A percentile compares a stretch with the other conserved stretches of the same genome.
Conservation (phyloP, 345 rosid genomes). For the Cardamine resedifolia region DNA sequence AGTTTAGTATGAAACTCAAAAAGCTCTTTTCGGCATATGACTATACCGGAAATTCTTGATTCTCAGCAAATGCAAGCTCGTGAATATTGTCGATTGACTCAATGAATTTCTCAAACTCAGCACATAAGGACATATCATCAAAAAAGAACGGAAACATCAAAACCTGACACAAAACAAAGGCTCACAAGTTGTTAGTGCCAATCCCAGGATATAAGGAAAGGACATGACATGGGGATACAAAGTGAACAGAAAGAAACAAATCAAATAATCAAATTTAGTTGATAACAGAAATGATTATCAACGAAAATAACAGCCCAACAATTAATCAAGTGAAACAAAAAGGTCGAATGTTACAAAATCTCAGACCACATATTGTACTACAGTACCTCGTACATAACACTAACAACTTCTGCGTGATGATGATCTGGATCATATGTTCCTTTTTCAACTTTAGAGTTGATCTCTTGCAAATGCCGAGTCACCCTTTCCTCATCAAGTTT, state of each 20-base stretch:
- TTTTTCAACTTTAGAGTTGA: constrained; percentile 52
- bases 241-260: constrained; percentile 1
- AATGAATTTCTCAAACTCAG: constrained; percentile 82
- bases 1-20: constrained; percentile 15
- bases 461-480: constrained; percentile 62
- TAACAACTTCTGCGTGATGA: constrained; percentile 75
- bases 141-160: constrained; percentile 91
- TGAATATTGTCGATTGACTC: constrained; percentile 89
- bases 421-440: constrained; percentile 62
- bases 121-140: constrained; percentile 68
- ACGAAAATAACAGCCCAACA: neutral
- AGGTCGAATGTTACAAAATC: neutral
- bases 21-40: constrained; percentile 6
- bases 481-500: constrained; percentile 87
- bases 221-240: constrained; percentile 1
- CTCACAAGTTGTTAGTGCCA: constrained; percentile 10
- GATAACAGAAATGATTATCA: constrained; percentile 9
- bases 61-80: constrained; percentile 86
- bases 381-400: constrained; percentile 92
- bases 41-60: constrained; percentile 89
- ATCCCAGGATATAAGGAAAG: neutral
- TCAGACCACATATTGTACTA: neutral
- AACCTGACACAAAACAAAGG: constrained; percentile 53
- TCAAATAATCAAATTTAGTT: neutral
- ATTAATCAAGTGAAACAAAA: neutral